These are phyloP conservation scores for Zostera marina DNA, from an alignment of 116 monocot genomes.

Conservation along the genomic window DNA sequence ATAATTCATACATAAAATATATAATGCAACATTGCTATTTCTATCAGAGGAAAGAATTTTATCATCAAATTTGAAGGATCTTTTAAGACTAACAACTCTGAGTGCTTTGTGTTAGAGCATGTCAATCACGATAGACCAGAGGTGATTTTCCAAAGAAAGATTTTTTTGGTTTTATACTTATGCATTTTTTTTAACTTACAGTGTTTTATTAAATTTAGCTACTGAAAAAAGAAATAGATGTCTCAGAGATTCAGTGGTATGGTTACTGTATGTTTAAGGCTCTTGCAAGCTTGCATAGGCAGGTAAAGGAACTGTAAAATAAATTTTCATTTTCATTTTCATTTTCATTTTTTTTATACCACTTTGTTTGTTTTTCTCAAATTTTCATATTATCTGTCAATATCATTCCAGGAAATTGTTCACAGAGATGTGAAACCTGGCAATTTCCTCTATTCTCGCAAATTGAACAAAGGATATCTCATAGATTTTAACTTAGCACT, in stretches of 20 bases:
- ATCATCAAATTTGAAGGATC: slow-evolving; percentile 81
- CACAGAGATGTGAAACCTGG: slow-evolving; percentile 96
- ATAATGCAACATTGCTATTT: not conserved
- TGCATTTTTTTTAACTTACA: not conserved
- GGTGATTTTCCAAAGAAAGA: slow-evolving; percentile 17
- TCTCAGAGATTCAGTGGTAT: slow-evolving; percentile 78
- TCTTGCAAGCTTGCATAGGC: slow-evolving; percentile 82
- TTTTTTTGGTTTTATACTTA: not conserved
- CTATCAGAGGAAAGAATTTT: slow-evolving; percentile 61
- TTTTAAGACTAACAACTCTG: slow-evolving; percentile 44
- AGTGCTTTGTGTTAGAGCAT: slow-evolving; percentile 90
- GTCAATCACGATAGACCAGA: slow-evolving; percentile 93
- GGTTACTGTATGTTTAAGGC: slow-evolving; percentile 89
- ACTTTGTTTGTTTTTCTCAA: slow-evolving; percentile 1
- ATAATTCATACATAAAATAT: no score
- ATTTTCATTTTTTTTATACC: not conserved
- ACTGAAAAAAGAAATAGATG: slow-evolving; percentile 59
- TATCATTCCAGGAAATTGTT: slow-evolving; percentile 46
- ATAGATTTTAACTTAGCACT: slow-evolving; percentile 92
- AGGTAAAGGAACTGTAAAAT: slow-evolving; percentile 23
- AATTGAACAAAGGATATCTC: slow-evolving; percentile 78
- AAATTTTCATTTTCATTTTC: not conserved
- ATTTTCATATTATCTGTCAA: slow-evolving; percentile 2
- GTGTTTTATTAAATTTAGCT: slow-evolving; percentile 17
- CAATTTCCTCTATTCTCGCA: slow-evolving; percentile 79